Conservation (phyloP, 352 stramenopile species). For the Pythium sukuiense region DNA sequence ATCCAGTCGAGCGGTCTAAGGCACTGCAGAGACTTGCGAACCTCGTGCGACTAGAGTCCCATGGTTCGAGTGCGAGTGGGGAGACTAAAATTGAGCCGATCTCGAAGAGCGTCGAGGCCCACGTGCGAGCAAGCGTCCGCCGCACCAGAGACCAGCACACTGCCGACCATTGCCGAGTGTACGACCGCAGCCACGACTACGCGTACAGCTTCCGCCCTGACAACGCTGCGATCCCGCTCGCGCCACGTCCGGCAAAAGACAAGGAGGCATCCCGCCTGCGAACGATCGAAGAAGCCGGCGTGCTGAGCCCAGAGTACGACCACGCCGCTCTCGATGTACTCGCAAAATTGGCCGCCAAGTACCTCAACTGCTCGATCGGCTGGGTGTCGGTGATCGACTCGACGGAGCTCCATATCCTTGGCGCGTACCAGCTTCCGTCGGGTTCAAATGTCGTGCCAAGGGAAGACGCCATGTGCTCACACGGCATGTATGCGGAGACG, state of each 20-base stretch:
- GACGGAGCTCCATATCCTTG: constrained; percentile 40
- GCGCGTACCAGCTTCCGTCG: constrained; percentile 42
- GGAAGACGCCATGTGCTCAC: constrained; percentile 52
- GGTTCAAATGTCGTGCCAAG: constrained; percentile 31
- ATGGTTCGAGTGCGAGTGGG: constrained; percentile 13
- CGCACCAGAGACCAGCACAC: constrained; percentile 22
- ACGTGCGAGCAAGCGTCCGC: constrained; percentile 33
- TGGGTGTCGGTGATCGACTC: constrained; percentile 55
- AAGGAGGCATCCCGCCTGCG: constrained; percentile 43
- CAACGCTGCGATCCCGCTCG: constrained; percentile 39
- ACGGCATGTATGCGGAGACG: constrained; percentile 58
- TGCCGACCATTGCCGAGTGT: constrained; percentile 29
- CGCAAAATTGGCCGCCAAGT: constrained; percentile 45
- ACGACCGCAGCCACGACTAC: constrained; percentile 45
- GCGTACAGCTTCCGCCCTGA: constrained; percentile 38
- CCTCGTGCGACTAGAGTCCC: constrained; percentile 32
- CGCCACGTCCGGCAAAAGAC: constrained; percentile 31
- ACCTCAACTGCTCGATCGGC: constrained; percentile 48
- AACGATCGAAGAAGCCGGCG: constrained; percentile 43
- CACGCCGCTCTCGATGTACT: constrained; percentile 49
- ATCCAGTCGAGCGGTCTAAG: constrained; percentile 32
- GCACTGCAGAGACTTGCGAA: constrained; percentile 42
- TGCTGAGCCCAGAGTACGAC: constrained; percentile 42
- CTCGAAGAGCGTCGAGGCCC: constrained; percentile 36
- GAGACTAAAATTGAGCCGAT: constrained; percentile 21